A percentile compares a stretch with the other conserved stretches of the same genome.
Evolutionary conservation across 176 grass and related monocot genomes (phyloP).

Genomic region (Stipa capillata): DNA sequence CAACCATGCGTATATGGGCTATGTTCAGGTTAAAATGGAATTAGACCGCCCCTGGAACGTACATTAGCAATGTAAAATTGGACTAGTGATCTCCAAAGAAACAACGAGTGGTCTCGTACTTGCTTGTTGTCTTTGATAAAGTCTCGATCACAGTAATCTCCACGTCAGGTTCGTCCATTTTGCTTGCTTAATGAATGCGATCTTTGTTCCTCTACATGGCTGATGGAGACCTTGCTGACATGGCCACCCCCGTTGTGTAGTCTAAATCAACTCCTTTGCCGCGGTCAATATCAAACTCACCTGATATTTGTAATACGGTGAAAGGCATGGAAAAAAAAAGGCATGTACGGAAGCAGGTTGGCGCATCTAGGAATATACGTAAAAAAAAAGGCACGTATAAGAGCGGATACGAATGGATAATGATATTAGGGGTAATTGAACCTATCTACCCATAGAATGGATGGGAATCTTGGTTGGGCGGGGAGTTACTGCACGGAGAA

Average conservation of each 20-base stretch:
- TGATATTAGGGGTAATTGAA: too few relatives aligned
- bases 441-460: too few relatives aligned
- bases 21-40: too few relatives aligned
- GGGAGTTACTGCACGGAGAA: too few relatives aligned
- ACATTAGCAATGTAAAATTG: too few relatives aligned
- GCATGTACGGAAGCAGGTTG: background rate
- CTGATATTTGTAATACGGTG: background rate
- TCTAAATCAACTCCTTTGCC: background rate
- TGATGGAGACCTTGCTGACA: background rate
- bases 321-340: background rate
- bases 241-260: background rate
- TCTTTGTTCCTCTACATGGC: background rate
- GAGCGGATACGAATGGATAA: too few relatives aligned
- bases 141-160: background rate
- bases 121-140: too few relatives aligned
- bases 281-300: background rate
- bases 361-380: background rate
- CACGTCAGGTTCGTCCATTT: conserved; percentile 3
- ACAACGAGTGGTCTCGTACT: too few relatives aligned
- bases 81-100: too few relatives aligned
- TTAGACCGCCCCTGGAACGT: too few relatives aligned
- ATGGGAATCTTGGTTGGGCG: too few relatives aligned
- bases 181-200: background rate
- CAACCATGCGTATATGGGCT: too few relatives aligned
- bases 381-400: background rate